Percentiles rank a stretch among this genome's conserved stretches.
Evolutionary conservation across 2,329 filamentous ascomycete genomes (phyloP).

Genomic region (Sporothrix brunneoviolacea): DNA sequence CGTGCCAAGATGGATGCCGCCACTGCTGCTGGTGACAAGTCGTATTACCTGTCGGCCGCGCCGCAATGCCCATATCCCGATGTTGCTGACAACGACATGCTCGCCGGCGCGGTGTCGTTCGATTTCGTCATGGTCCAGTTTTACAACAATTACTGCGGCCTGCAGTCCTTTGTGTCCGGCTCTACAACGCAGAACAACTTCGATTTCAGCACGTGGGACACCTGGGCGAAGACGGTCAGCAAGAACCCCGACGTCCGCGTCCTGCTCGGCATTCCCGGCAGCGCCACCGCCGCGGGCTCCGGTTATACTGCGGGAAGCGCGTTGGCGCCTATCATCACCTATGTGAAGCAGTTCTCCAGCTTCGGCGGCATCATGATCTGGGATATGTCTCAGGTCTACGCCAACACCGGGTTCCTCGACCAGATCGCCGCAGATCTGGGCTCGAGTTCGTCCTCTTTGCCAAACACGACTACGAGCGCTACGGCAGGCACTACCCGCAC

Average conservation of each 20-base stretch:
- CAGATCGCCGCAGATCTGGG: conserved; percentile 33
- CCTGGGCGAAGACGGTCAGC: conserved; percentile 53
- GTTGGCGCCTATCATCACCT: conserved; percentile 45
- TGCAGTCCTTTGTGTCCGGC: conserved; percentile 43
- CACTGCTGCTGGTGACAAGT: conserved; percentile 38
- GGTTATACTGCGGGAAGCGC: conserved; percentile 47
- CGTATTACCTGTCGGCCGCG: conserved; percentile 56
- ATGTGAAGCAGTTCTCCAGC: conserved; percentile 46
- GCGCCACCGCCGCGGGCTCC: conserved; percentile 40
- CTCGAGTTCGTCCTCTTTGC: conserved; percentile 8
- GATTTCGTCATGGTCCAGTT: conserved; percentile 60
- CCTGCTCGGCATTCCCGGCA: conserved; percentile 54
- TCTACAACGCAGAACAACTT: conserved; percentile 43
- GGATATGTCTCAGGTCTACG: conserved; percentile 56
- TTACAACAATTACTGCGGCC: conserved; percentile 63
- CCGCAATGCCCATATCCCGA: conserved; percentile 66
- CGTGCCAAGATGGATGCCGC: conserved; percentile 48
- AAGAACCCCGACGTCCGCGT: conserved; percentile 56
- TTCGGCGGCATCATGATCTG: conserved; percentile 66
- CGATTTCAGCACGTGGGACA: conserved; percentile 59
- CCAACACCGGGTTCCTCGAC: conserved; percentile 50
- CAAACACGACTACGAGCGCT: conserved; percentile 6
- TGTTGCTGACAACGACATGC: conserved; percentile 48
- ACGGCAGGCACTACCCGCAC: conserved; percentile 11
- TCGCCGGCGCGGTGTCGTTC: conserved; percentile 47